Evolutionary conservation across 345 rosid species (phyloP), one percentile per base, ranked within the genome.

Genomic region (Pseudoturritis turrita): DNA sequence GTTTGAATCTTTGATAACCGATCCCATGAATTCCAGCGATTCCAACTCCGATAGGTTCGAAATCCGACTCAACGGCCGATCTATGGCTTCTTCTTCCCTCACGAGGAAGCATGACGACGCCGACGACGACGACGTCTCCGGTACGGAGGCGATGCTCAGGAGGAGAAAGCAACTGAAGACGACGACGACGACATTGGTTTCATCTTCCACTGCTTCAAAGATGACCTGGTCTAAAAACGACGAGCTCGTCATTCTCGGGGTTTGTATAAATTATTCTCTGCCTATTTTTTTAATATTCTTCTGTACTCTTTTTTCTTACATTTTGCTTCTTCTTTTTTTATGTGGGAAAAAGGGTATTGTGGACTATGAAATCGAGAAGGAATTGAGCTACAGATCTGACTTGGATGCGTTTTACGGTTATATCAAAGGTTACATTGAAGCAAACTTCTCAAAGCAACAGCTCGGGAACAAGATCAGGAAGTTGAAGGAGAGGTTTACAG

Each of bases 221-320:
- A 65, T 45, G 72, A 3, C 0, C 0, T 74, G 77, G 67, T 37
- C 35, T 21, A 47, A 40, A 49, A 18, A 57, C 59, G 54, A 74
- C 35, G 72, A 65, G 51, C 65, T 73, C 21, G 22, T 57, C 18
- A 57, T 73, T 29, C 64, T 73, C 19, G 56, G 19, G 52, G 76
- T 72, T 43, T 60, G 50, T 57, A 0, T n/a, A 22, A 33, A 7
- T 7, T 28, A 3, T 40, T 50, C 68, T 66, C 54, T 43, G 0
- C 10, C 13, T 35, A 2, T 18, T 39, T 1, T 43, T 2, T 5
- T 14, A 1, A 29, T 18, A 6, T 10, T 26, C 22, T 46, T 28
- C 14, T 15, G 22, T 46, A 5, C 36, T 41, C 65, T 40, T 12
- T 22, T 19, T 28, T 52, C 18, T 6, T 29, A n/a, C n/a, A n/a